Conservation (phyloP, 2,329 filamentous ascomycete genomes). For the Trichoderma harzianum region DNA sequence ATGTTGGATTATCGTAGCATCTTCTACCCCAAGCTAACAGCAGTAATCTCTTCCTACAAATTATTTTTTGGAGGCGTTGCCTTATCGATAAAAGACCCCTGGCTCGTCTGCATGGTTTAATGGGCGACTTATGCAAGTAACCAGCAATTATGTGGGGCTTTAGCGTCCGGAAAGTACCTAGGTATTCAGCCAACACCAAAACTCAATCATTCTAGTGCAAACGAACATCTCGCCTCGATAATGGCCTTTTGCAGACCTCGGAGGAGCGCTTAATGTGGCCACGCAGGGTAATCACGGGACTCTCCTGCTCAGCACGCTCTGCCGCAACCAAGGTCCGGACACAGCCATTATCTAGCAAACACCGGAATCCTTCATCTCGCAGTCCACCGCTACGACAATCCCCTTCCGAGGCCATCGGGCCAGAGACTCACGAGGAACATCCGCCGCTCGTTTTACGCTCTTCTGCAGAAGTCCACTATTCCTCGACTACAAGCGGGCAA, state of each 20-base stretch:
- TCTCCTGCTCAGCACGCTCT: background rate
- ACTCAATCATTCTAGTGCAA: background rate
- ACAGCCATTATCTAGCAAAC: background rate
- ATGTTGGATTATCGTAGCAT: background rate
- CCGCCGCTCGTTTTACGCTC: background rate
- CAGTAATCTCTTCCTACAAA: background rate
- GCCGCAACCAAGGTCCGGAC: background rate
- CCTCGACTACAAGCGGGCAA: background rate
- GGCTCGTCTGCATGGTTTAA: background rate
- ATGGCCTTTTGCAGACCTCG: background rate
- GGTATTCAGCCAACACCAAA: background rate
- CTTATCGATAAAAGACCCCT: background rate
- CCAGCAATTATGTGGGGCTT: background rate
- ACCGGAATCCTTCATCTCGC: background rate
- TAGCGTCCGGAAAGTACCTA: background rate
- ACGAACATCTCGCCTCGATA: background rate
- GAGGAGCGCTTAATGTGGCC: background rate
- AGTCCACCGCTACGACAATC: background rate
- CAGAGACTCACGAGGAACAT: background rate
- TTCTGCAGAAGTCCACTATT: conserved; percentile 11
- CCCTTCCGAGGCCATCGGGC: background rate
- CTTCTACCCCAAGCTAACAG: background rate
- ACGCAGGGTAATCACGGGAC: background rate
- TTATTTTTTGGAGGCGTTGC: background rate
- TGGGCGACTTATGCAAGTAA: conserved; percentile 10